Percentiles rank a stretch among this genome's conserved stretches.
Evolutionary conservation across 345 rosid species (phyloP).

Genomic region (Excoecaria agallocha): DNA sequence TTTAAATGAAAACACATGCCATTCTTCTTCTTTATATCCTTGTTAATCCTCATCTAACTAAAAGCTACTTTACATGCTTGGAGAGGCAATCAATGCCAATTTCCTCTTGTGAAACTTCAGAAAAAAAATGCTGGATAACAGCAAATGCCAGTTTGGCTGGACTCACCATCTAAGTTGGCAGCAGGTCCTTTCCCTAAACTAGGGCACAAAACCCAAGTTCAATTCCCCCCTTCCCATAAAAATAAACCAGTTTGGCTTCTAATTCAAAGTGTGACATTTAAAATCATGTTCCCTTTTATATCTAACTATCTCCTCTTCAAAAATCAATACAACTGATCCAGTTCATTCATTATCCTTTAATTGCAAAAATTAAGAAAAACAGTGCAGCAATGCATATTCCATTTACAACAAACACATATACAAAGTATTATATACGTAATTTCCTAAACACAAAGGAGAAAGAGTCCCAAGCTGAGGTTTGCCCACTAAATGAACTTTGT

Average conservation of each 20-base stretch:
- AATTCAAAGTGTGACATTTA: neutral
- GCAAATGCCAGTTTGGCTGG: neutral
- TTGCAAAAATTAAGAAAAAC: neutral
- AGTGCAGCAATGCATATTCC: neutral
- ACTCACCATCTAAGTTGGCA: neutral
- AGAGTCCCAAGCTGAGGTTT: neutral
- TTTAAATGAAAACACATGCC: neutral
- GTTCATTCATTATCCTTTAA: neutral
- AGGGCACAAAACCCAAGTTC: neutral
- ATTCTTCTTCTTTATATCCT: neutral
- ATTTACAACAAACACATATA: neutral
- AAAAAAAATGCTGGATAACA: neutral
- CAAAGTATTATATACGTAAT: neutral
- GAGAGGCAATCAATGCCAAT: neutral
- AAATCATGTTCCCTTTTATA: neutral
- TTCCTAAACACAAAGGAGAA: neutral
- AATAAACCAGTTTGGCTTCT: no score
- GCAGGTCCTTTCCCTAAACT: neutral
- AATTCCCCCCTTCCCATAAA: neutral
- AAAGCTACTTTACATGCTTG: neutral
- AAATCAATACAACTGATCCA: neutral
- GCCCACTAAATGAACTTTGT: neutral
- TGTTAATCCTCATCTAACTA: neutral
- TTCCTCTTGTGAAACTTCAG: neutral
- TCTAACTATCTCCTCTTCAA: neutral